Base-by-base conservation (phyloP, 441 rosid species). In the Melastoma candidum region DNA sequence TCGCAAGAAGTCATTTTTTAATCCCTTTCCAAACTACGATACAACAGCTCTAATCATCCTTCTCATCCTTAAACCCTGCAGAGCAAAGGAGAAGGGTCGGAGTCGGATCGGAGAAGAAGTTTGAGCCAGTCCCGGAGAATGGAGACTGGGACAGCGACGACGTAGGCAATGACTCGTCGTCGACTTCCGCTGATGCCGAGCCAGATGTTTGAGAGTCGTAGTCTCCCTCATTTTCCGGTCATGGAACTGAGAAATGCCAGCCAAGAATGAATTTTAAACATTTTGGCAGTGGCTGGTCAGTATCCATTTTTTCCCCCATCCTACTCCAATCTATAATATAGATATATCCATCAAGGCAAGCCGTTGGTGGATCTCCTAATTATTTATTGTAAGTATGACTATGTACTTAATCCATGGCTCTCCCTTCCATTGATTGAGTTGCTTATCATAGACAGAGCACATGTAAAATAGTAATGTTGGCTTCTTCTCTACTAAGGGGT, bases 71-170 rank as follows among this genome's bases (percentile, higher is more conserved):
- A 25, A 49, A 41, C 47, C 26, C 58, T 58, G 43, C 82, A 89
- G 97, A 80, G 57, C 77, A 80, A 68, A 90, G 84, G 78, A 79
- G 90, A 76, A 71, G 83, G 74, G 61, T 62, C 6, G 85, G 84
- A 39, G 63, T 63, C 10, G 74, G 69, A 26, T 48, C 56, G 13
- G 67, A 59, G 72, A 79, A 76, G 75, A 65, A 63, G 60, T 48
- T 78, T 0, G 79, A 69, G 65, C 62, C 73, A 12, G 54, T 65
- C 44, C 24, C 47, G 48, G 77, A 72, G 62, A 63, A 55, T 26
- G 67, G 62, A 3, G 77, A 80, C 39, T 65, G 69, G 78, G 81
- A 79, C 22, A 68, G 49, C 50, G 71, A 76, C 63, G 74, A 59
- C 46, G 70, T 67, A 54, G 57, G 51, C 2, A 63, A 66, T 52